A percentile compares a stretch with the other conserved stretches of the same genome.
These are phyloP conservation scores for Tylopilus sp. DNA, from an alignment of 768 basidiomycete genomes.

Conservation along the genomic window DNA sequence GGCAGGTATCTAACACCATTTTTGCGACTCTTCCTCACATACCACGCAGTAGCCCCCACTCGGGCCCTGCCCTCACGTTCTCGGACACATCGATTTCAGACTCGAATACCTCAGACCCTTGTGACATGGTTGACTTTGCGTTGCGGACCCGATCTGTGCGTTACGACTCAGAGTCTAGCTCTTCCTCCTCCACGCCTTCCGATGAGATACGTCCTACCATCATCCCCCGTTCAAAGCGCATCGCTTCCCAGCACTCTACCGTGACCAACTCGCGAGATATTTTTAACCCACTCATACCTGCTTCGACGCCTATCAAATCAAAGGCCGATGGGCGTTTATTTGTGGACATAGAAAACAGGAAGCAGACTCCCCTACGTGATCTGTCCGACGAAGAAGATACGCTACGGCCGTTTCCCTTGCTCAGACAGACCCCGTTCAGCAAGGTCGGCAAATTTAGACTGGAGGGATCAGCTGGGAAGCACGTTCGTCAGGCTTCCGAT, in stretches of 20 bases:
- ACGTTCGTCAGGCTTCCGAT: constrained; percentile 24
- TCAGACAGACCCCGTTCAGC: constrained; percentile 18
- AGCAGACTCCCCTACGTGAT: constrained; percentile 20
- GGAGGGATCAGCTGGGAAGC: constrained; percentile 20
- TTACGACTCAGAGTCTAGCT: constrained; percentile 31
- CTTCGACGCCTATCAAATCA: constrained; percentile 34
- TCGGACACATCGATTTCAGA: constrained; percentile 18
- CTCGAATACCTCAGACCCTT: neutral
- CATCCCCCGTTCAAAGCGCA: constrained; percentile 37
- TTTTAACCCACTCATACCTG: constrained; percentile 42
- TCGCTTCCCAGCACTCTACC: constrained; percentile 26
- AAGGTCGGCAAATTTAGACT: constrained; percentile 23
- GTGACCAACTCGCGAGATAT: constrained; percentile 19
- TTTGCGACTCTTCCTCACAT: constrained; percentile 63
- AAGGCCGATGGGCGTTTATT: constrained; percentile 4
- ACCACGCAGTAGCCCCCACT: constrained; percentile 44
- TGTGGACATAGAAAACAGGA: constrained; percentile 14
- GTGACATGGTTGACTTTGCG: constrained; percentile 8
- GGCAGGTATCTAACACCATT: constrained; percentile 47
- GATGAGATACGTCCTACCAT: constrained; percentile 36
- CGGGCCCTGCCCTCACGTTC: constrained; percentile 4
- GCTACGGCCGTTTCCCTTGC: constrained; percentile 18
- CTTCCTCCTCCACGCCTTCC: constrained; percentile 37
- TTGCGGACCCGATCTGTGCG: constrained; percentile 6
- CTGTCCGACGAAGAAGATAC: constrained; percentile 32